These are phyloP conservation scores for Plasmodium gaboni DNA, from an alignment of 169 alveolate genomes.

Conservation along the genomic window DNA sequence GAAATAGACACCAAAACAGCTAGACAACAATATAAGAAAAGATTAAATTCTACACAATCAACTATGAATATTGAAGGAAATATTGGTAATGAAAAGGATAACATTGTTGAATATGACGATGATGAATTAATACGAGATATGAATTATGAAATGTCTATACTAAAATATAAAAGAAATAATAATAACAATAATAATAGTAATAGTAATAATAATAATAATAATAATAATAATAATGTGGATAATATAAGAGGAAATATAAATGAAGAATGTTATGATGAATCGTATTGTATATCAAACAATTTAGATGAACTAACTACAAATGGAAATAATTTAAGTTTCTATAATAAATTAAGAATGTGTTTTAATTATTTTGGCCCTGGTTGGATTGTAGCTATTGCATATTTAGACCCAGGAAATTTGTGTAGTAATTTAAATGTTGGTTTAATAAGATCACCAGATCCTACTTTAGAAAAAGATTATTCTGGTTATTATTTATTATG, in stretches of 20 bases:
- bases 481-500: slow-evolving; percentile 80
- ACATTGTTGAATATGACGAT: neutral
- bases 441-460: slow-evolving; percentile 33
- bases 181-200: neutral
- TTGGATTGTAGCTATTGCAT: slow-evolving; percentile 85
- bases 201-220: neutral
- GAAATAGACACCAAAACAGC: neutral
- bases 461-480: slow-evolving; percentile 40
- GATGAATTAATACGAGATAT: slow-evolving; percentile 1
- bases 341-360: slow-evolving; percentile 48
- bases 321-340: slow-evolving; percentile 1
- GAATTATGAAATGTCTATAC: neutral
- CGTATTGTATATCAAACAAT: slow-evolving; percentile 25
- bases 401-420: slow-evolving; percentile 84
- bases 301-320: neutral
- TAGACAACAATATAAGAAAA: neutral
- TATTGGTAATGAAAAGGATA: neutral
- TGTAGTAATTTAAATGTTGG: slow-evolving; percentile 84
- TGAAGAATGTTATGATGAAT: slow-evolving; percentile 15
- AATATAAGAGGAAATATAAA: neutral
- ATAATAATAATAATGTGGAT: neutral
- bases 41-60: slow-evolving; percentile 53
- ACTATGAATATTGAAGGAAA: slow-evolving; percentile 54
- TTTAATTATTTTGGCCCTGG: slow-evolving; percentile 83
- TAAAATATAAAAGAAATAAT: neutral